phyloP scores from a whole-genome alignment of 2,329 filamentous ascomycete species.

The Lasiodiplodia sp. region DNA sequence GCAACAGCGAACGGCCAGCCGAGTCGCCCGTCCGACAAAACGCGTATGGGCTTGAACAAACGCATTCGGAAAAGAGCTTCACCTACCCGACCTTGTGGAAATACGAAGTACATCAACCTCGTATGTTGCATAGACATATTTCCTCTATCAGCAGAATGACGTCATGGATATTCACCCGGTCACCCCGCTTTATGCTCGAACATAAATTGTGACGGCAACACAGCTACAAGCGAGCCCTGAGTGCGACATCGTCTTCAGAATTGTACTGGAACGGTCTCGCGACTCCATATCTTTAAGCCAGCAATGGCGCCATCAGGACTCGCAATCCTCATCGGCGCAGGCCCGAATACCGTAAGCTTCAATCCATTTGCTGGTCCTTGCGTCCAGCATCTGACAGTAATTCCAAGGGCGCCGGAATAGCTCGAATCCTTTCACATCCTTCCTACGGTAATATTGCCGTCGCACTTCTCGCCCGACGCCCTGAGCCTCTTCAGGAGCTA shows the following conservation, averaged over 20 bases:
- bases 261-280: not conserved
- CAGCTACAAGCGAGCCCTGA: not conserved
- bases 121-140: not conserved
- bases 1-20: no score
- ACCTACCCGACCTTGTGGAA: not conserved
- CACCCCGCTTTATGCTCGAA: slow-evolving; percentile 2
- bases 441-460: slow-evolving; percentile 63
- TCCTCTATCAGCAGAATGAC: slow-evolving; percentile 1
- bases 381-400: not conserved
- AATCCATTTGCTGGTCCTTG: not conserved
- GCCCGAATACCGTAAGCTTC: slow-evolving; percentile 40
- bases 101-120: no score
- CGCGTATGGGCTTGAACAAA: no score
- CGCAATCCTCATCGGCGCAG: slow-evolving; percentile 45
- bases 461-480: slow-evolving; percentile 60
- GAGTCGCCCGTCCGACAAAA: no score
- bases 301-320: slow-evolving; percentile 33
- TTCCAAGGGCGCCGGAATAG: slow-evolving; percentile 61
- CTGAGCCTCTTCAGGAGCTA: slow-evolving; percentile 54
- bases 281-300: not conserved
- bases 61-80: not conserved
- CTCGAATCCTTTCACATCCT: slow-evolving; percentile 59
- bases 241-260: not conserved
- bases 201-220: not conserved
- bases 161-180: not conserved